Base-by-base conservation (phyloP, 2,329 filamentous ascomycete genomes). In the Talaromyces sp. region DNA sequence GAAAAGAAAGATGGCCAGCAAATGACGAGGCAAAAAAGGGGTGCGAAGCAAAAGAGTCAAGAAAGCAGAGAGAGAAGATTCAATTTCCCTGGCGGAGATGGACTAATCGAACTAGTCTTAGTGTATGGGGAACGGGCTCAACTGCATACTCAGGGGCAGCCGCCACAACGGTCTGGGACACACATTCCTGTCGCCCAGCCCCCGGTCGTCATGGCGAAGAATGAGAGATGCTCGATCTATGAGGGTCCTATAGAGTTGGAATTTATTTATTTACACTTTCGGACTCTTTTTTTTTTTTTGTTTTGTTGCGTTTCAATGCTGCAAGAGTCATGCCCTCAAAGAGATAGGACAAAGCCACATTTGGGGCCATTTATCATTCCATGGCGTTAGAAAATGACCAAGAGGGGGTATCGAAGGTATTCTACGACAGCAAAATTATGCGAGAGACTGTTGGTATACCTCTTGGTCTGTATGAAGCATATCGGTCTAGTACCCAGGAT, bases 81-180 rank as follows among this genome's bases (percentile, higher is more conserved):
- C 58, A 55, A 63, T 60, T 61, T 54, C 55, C 57, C 52, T 48
- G 33, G 48, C 47, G 47, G 53, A 56, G 51, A 52, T 55, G 50
- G 48, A 57, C 55, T 51, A 55, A 43, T 57, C 52, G 24, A 49
- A 48, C 49, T 50, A 49, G 60, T 58, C 50, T 47, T 54, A 54
- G 54, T 55, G 51, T 52, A 57, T 54, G 47, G 49, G 56, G 32
- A 43, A 45, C 40, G 33, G 29, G 39, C 39, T 45, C 5, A 4
- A 9, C 36, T 57, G 52, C 59, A 61, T 58, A 54, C 56, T 62
- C 61, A 63, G 60, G 61, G 61, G 61, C 56, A 58, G 33, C 37
- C 50, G 50, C 35, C 43, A 45, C 33, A 58, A 58, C 56, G 52
- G 37, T 51, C 55, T 27, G 49, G 43, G 42, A 40, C 16, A 46